Base-by-base conservation (phyloP, 1,139 yeast genomes). In the Diutina siamensis region DNA sequence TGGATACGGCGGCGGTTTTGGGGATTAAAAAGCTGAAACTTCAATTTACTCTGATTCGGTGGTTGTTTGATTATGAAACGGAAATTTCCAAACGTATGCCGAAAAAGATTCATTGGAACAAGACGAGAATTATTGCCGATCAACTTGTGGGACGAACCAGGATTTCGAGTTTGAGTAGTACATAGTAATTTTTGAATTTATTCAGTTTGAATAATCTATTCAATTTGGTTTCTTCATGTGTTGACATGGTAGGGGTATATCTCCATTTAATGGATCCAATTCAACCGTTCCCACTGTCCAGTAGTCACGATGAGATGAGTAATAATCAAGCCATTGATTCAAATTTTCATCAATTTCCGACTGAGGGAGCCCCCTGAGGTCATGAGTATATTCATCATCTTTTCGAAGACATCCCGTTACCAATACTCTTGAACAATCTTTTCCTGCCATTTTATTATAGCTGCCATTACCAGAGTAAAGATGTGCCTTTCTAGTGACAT, bases 61-160 rank as follows among this genome's bases (percentile, higher is more conserved):
- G 75, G 51, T 73, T 92, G 54, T 88, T 83, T 66, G 95, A 87
- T 59, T 81, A 71, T 57, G 97, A 92, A 63, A 87, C 98, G 19
- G 87, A 84, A 55, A 64, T 83, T 8, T 71, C 67, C 25, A 78
- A 69, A 61, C 83, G 98, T 70, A 82, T 92, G 78, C 96, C 97
- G 52, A 88, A 85, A 71, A 71, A 72, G 51, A 82, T 88, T 44
- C 87, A 84, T 63, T 92, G 98, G 98, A 69, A 72, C 47, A 71
- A 69, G 42, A 67, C 82, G 48, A 75, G 94, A 59, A 81, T 79
- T 46, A 76, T 84, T 57, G 86, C 94, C 48, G 95, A 88, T 65
- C 81, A 80, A 61, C 72, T 89, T 61, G 95, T 83, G 42, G 95
- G 95, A 45, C 76, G 96, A 21, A 35, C 40, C 4, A 20, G 22